A percentile compares a stretch with the other conserved stretches of the same genome.
These are phyloP conservation scores for Cladosporium colombiae DNA, from an alignment of 2,329 filamentous ascomycete genomes.

Conservation along the genomic window DNA sequence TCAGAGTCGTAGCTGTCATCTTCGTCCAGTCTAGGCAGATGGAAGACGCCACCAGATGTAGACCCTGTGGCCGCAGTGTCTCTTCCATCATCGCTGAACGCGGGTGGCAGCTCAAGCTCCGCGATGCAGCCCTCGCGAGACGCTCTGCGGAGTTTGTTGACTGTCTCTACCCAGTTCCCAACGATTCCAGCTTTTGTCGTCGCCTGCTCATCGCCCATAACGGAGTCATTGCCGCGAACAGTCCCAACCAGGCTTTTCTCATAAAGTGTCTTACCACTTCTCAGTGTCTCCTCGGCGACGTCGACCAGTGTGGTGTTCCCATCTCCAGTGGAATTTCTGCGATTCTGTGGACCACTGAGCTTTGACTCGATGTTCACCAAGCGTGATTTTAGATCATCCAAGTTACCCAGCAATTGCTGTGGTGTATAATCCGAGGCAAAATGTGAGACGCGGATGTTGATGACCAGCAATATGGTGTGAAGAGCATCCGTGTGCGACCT, in stretches of 20 bases:
- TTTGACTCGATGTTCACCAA: conserved; percentile 1
- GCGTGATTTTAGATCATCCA: background rate
- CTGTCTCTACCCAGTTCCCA: background rate
- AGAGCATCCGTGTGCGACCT: conserved; percentile 1
- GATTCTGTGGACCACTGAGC: background rate
- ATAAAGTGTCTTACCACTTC: conserved; percentile 5
- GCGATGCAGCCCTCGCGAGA: conserved; percentile 1
- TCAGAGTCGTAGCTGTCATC: conserved; percentile 24
- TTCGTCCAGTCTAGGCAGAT: background rate
- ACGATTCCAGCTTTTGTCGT: background rate
- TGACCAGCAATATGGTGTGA: conserved; percentile 1
- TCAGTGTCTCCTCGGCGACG: background rate
- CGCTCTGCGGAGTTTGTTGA: background rate
- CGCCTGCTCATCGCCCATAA: background rate
- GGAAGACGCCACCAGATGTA: background rate
- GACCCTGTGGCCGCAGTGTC: background rate
- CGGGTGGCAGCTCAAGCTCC: background rate
- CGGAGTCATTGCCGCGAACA: background rate
- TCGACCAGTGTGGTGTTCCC: background rate
- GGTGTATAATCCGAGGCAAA: background rate
- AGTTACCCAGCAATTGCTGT: background rate
- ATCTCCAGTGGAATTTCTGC: background rate
- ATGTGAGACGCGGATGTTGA: conserved; percentile 4
- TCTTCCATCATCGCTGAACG: background rate
- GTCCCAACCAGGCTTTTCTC: background rate